Evolutionary conservation across 129 eudicot genomes (phyloP).

Genomic region (Centaurea solstitialis): DNA sequence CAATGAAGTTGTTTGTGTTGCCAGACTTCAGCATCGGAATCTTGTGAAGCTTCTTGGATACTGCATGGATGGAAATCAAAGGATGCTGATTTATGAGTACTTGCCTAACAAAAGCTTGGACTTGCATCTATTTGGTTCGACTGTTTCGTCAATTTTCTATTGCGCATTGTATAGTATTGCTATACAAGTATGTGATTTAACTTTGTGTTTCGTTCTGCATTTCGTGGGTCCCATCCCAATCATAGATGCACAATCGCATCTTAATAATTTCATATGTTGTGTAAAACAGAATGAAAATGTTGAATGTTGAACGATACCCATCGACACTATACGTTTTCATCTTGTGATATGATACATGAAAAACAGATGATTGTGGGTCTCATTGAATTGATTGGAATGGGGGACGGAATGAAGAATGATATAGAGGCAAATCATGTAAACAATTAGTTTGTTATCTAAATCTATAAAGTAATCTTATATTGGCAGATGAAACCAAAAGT

Average conservation of each 20-base stretch:
- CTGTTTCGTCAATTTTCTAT: neutral
- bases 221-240: neutral
- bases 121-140: slow-evolving; percentile 32
- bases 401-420: neutral
- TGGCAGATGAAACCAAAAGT: slow-evolving; percentile 33
- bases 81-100: slow-evolving; percentile 46
- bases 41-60: slow-evolving; percentile 33
- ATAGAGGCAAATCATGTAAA: neutral
- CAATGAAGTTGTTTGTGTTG: slow-evolving; percentile 40
- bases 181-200: neutral
- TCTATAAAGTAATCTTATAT: neutral
- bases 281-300: neutral
- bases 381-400: neutral
- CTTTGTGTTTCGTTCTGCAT: neutral
- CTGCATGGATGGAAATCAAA: slow-evolving; percentile 24
- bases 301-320: neutral
- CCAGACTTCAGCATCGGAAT: slow-evolving; percentile 29
- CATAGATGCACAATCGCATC: neutral
- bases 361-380: too few species aligned
- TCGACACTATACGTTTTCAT: too few species aligned
- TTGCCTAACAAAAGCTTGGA: slow-evolving; percentile 48
- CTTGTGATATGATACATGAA: neutral
- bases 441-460: neutral
- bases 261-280: too few species aligned
- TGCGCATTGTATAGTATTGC: neutral